A percentile compares a stretch with the other conserved stretches of the same genome.
phyloP scores from a whole-genome alignment of 75 land plant genomes.

The Picea sitchensis region DNA sequence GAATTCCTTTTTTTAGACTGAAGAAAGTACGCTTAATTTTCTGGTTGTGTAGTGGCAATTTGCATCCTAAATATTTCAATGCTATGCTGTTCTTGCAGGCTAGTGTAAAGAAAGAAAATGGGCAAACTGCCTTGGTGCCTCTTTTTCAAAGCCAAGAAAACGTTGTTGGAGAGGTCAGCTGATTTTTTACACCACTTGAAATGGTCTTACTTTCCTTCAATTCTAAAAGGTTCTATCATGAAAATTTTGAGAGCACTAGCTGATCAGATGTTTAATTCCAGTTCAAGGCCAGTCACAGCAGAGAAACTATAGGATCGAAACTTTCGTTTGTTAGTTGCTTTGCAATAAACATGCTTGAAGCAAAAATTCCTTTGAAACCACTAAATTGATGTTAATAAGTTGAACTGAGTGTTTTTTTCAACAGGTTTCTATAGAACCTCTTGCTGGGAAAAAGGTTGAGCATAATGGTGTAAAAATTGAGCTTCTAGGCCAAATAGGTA shows the following conservation, averaged over 20 bases:
- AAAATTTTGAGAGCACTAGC: neutral
- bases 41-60: too few species aligned
- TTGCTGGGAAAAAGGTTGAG: conserved; percentile 88
- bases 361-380: neutral
- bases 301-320: neutral
- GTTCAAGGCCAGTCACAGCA: neutral
- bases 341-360: neutral
- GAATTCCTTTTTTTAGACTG: too few species aligned
- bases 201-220: neutral
- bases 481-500: conserved; percentile 97
- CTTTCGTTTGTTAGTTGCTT: neutral
- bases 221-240: neutral
- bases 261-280: neutral
- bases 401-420: neutral
- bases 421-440: conserved; percentile 78
- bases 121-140: conserved; percentile 76
- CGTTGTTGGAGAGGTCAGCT: conserved; percentile 80
- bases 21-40: too few species aligned
- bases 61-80: too few species aligned
- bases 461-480: conserved; percentile 94
- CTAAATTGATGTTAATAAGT: conserved; percentile 9
- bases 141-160: conserved; percentile 91
- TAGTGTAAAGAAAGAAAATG: conserved; percentile 91
- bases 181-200: neutral
- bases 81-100: conserved; percentile 33